phyloP scores from a whole-genome alignment of 176 grass and related monocot genomes.

The Eleusine indica region DNA sequence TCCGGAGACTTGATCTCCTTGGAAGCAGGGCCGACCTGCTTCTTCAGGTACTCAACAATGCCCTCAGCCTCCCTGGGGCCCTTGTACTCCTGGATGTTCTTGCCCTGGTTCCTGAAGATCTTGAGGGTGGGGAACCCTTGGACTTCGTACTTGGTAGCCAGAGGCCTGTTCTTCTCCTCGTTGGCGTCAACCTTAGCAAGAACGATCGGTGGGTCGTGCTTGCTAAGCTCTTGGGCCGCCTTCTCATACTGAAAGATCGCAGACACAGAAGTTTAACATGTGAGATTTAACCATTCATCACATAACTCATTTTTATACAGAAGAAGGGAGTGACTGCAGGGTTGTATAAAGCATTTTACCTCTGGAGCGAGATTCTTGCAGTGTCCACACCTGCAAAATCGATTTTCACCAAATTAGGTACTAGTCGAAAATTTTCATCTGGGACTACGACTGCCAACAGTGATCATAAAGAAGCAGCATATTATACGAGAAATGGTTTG shows the following conservation, averaged over 20 bases:
- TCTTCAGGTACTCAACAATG: slow-evolving; percentile 91
- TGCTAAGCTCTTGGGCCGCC: slow-evolving; percentile 67
- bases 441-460: not conserved
- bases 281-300: not conserved
- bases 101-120: slow-evolving; percentile 84
- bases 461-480: not conserved
- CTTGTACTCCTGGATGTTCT: slow-evolving; percentile 85
- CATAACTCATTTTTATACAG: not conserved
- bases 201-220: slow-evolving; percentile 78
- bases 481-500: not conserved
- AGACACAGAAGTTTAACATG: not conserved
- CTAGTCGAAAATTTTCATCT: not conserved
- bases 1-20: slow-evolving; percentile 73
- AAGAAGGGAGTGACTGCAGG: not conserved
- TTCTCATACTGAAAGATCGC: slow-evolving; percentile 85
- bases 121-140: slow-evolving; percentile 94
- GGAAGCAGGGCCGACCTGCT: slow-evolving; percentile 90
- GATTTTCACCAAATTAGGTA: slow-evolving; percentile 11
- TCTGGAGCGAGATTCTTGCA: slow-evolving; percentile 87
- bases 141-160: slow-evolving; percentile 72
- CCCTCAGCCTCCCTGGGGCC: slow-evolving; percentile 88
- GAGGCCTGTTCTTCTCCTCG: slow-evolving; percentile 68
- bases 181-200: slow-evolving; percentile 90
- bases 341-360: slow-evolving; percentile 46
- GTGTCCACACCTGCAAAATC: slow-evolving; percentile 80